Evolutionary conservation across 1,284 basidiomycete genomes (phyloP).

Genomic region (Coriolopsis trogii): DNA sequence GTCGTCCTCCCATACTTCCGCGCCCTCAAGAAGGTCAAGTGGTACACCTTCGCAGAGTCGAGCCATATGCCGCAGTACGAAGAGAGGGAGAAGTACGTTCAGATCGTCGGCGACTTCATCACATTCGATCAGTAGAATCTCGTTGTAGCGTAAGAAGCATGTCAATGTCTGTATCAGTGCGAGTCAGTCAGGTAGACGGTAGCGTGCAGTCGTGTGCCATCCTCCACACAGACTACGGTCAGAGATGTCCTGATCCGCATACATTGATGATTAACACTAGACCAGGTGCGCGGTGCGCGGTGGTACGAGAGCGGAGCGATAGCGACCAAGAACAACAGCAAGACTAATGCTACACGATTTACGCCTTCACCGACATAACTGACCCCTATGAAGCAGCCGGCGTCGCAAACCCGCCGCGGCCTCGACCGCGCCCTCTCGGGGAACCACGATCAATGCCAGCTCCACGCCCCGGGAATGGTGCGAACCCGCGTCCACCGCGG

Average conservation of each 20-base stretch:
- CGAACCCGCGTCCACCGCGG: slow-evolving; percentile 36
- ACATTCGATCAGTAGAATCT: not conserved
- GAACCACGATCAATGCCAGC: slow-evolving; percentile 23
- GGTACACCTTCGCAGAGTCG: slow-evolving; percentile 49
- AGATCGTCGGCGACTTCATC: slow-evolving; percentile 40
- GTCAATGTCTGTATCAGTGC: no score
- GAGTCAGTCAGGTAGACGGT: no score
- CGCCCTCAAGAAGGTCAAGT: slow-evolving; percentile 38
- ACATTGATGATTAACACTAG: no score
- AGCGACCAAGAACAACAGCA: not conserved
- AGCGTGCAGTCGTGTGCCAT: no score
- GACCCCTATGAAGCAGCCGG: not conserved
- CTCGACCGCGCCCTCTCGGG: slow-evolving; percentile 24
- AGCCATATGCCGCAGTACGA: slow-evolving; percentile 50
- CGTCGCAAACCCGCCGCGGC: slow-evolving; percentile 16
- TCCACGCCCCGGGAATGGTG: no score
- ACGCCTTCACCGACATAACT: not conserved
- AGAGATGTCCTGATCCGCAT: no score
- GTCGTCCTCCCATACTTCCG: slow-evolving; percentile 18
- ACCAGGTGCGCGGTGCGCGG: no score
- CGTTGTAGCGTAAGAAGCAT: no score
- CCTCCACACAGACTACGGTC: no score
- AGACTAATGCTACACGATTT: slow-evolving; percentile 3
- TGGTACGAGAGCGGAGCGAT: no score
- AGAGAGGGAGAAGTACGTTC: slow-evolving; percentile 48